phyloP scores from a whole-genome alignment of 176 grass and related monocot species.

The Sorghum bicolor region DNA sequence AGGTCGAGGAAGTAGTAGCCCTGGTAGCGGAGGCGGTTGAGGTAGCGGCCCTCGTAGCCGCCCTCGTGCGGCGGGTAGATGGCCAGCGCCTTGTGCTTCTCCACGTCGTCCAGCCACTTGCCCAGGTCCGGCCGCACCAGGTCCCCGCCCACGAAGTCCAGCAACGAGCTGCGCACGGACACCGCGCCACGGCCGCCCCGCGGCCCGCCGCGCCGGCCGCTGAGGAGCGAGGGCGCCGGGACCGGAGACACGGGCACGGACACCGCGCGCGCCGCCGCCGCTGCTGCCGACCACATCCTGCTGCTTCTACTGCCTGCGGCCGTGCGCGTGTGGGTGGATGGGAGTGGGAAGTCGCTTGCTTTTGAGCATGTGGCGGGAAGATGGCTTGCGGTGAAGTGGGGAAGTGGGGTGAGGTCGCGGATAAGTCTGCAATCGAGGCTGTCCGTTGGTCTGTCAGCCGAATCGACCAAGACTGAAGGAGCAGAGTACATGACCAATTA shows the following conservation, averaged over 20 bases:
- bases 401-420: neutral
- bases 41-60: constrained; percentile 93
- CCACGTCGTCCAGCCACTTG: constrained; percentile 75
- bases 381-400: neutral
- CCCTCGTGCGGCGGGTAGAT: constrained; percentile 92
- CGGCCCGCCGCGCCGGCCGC: neutral
- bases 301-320: neutral
- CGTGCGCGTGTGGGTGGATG: neutral
- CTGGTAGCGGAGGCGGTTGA: constrained; percentile 73
- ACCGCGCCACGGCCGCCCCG: neutral
- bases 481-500: neutral
- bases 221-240: constrained; percentile 1
- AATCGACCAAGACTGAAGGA: neutral
- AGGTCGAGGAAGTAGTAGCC: constrained; percentile 91
- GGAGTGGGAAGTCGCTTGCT: neutral
- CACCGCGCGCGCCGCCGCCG: constrained; percentile 31
- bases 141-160: constrained; percentile 76
- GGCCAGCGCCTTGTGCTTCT: constrained; percentile 86
- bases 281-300: constrained; percentile 37
- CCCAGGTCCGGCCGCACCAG: constrained; percentile 71
- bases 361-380: neutral
- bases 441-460: neutral
- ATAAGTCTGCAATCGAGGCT: neutral
- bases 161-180: constrained; percentile 27
- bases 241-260: constrained; percentile 21